Evolutionary conservation across 2,329 filamentous ascomycete species (phyloP), one percentile per base, ranked within the genome.

Genomic region (Alternaria triticimaculans): DNA sequence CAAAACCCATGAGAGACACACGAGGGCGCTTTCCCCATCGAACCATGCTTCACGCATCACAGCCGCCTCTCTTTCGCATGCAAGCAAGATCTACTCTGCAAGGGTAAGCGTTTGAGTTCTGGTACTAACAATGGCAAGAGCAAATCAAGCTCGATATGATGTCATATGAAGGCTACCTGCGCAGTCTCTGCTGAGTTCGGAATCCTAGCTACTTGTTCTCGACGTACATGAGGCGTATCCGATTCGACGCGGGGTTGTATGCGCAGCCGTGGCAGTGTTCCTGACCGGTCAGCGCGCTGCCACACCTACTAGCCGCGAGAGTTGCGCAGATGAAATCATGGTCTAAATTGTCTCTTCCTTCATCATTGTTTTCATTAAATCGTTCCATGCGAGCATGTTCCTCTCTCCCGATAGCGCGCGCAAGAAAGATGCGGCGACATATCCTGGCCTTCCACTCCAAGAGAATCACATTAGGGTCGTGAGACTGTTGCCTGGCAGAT

Each of bases 401-500:
- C 46, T 62, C 26, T 51, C 54, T 53, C 49, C 60, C 10, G n/a
- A 50, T 2, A 23, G 46, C 48, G 59, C 54, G 21, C 45, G 55
- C 11, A 37, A 33, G n/a, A 5, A 54, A 18, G 3, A 11, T 2
- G 48, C 26, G 3, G 33, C 25, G 28, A 30, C 0, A 26, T 57
- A 62, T 46, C 45, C 59, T 2, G 53, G 45, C 9, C 18, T 33
- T 5, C 53, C 53, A 30, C 59, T 57, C 3, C 53, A 37, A 1
- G 15, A 12, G 0, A 56, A 44, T 11, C 53, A 64, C n/a, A 67
- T 67, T 7, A 33, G 64, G 5, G 33, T 67, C 1, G 54, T 62
- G 18, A 43, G 33, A 26, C 37, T 69, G 15, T 60, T 60, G 15
- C 67, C 65, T 30, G 67, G 67, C 23, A 23, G 14, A 25, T 69